phyloP scores from a whole-genome alignment of 345 rosid genomes.

The Cardiospermum halicacabum region DNA sequence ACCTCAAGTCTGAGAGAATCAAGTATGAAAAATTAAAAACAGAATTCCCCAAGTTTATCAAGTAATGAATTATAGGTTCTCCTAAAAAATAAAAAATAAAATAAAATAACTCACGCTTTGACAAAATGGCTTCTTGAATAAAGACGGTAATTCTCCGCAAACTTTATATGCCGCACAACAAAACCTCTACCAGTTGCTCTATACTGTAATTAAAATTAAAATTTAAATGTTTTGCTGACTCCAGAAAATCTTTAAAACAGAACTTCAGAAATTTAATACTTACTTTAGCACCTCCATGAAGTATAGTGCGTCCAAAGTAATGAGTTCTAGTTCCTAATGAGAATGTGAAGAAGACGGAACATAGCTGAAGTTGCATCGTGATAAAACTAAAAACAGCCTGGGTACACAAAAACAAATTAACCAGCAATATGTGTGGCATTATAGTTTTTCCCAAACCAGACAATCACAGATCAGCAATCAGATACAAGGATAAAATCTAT shows the following conservation, averaged over 20 bases:
- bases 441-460: background rate
- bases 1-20: conserved; percentile 73
- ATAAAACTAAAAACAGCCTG: conserved; percentile 98
- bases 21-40: conserved; percentile 14
- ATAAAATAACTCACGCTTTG: conserved; percentile 74
- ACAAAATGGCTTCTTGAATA: conserved; percentile 97
- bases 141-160: conserved; percentile 94
- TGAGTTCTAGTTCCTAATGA: conserved; percentile 96
- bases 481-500: background rate
- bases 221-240: conserved; percentile 11
- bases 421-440: background rate
- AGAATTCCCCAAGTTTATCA: conserved; percentile 6
- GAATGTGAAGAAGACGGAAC: conserved; percentile 98
- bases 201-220: conserved; percentile 52
- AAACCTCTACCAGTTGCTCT: conserved; percentile 99
- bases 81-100: conserved; percentile 2
- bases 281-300: conserved; percentile 99
- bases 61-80: background rate
- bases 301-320: conserved; percentile 99
- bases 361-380: conserved; percentile 95
- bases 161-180: conserved; percentile 95
- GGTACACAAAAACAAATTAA: conserved; percentile 3
- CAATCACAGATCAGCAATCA: background rate
- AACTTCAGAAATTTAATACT: conserved; percentile 10
- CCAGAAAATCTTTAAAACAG: background rate